phyloP scores from a whole-genome alignment of 768 basidiomycete genomes.

The Collybiopsis luxurians region DNA sequence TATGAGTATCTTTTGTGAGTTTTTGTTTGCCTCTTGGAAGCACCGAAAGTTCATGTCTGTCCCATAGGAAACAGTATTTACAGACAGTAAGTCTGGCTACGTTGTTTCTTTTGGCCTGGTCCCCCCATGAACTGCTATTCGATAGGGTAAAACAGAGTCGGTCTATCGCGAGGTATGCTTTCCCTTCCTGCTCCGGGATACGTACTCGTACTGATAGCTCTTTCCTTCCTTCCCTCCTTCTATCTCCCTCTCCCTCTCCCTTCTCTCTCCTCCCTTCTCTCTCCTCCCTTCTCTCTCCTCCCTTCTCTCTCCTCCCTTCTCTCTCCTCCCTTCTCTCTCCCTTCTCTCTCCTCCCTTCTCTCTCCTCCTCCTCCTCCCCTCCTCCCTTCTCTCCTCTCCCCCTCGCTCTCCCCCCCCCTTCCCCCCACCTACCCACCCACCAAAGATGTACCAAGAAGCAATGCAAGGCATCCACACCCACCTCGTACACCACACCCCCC shows the following conservation, averaged over 20 bases:
- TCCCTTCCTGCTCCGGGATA: too few relatives aligned
- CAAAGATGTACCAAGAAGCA: constrained; percentile 70
- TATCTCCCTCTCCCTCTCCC: too few relatives aligned
- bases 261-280: too few relatives aligned
- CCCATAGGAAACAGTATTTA: constrained; percentile 51
- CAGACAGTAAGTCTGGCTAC: constrained; percentile 48
- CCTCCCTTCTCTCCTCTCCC: too few relatives aligned
- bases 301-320: background rate
- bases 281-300: too few relatives aligned
- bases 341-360: too few relatives aligned
- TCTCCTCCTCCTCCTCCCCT: too few relatives aligned
- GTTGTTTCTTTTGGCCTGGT: background rate
- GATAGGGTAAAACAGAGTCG: constrained; percentile 52
- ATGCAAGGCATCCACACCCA: constrained; percentile 66
- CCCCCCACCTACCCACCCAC: too few relatives aligned
- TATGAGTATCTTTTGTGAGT: constrained; percentile 72
- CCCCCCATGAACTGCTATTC: background rate
- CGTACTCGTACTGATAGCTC: too few relatives aligned
- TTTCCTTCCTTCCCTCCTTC: too few relatives aligned
- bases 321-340: background rate
- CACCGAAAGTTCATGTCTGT: background rate
- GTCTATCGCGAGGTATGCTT: constrained; percentile 56
- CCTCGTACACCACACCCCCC: constrained; percentile 51
- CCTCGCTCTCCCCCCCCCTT: too few relatives aligned
- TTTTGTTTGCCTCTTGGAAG: constrained; percentile 41